Evolutionary conservation across 2,329 filamentous ascomycete genomes (phyloP).

Genomic region (Zasmidium cellare): DNA sequence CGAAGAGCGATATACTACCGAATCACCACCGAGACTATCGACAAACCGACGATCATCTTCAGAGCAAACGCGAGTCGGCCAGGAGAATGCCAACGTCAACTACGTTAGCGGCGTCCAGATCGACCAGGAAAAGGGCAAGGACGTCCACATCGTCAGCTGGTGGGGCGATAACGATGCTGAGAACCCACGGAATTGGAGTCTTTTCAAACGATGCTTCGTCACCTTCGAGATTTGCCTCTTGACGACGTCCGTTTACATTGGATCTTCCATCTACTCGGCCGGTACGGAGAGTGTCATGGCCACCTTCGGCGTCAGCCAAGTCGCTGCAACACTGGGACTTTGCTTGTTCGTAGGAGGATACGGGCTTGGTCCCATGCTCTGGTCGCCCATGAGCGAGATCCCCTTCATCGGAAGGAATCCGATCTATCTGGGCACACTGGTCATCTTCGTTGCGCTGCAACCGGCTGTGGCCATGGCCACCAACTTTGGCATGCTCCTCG

Average conservation of each 20-base stretch:
- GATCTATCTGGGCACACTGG: slow-evolving; percentile 51
- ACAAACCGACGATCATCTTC: slow-evolving; percentile 20
- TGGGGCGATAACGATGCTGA: slow-evolving; percentile 49
- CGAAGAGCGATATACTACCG: slow-evolving; percentile 14
- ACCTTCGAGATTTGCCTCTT: slow-evolving; percentile 49
- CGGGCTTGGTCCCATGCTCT: slow-evolving; percentile 50
- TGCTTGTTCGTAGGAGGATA: slow-evolving; percentile 54
- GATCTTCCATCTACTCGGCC: slow-evolving; percentile 53
- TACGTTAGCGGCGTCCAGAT: slow-evolving; percentile 44
- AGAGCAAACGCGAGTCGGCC: slow-evolving; percentile 22
- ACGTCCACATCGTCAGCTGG: slow-evolving; percentile 54
- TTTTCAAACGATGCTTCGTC: slow-evolving; percentile 44
- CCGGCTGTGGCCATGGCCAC: slow-evolving; percentile 49
- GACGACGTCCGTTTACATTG: slow-evolving; percentile 54
- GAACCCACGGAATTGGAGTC: slow-evolving; percentile 39
- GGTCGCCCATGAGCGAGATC: slow-evolving; percentile 51
- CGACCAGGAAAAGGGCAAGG: slow-evolving; percentile 55
- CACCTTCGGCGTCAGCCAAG: slow-evolving; percentile 47
- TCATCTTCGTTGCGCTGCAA: slow-evolving; percentile 52
- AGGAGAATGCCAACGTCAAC: slow-evolving; percentile 31
- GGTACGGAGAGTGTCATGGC: slow-evolving; percentile 42
- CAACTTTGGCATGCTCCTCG: slow-evolving; percentile 55
- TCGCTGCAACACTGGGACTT: slow-evolving; percentile 51
- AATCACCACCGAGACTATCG: slow-evolving; percentile 10
- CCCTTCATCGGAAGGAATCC: slow-evolving; percentile 51